These are phyloP conservation scores for Naganishia onofrii DNA, from an alignment of 768 basidiomycete species.

Conservation along the genomic window DNA sequence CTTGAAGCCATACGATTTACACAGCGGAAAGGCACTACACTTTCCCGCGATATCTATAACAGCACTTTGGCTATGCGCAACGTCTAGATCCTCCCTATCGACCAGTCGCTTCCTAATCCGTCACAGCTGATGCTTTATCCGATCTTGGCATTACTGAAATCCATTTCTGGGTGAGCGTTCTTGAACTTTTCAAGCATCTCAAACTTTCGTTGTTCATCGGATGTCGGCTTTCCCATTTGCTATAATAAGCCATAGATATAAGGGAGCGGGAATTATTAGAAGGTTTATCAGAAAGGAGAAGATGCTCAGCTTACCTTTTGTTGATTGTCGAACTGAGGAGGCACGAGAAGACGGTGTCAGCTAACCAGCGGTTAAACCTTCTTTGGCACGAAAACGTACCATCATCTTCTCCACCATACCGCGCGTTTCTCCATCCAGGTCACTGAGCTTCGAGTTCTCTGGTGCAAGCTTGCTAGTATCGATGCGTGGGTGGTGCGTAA, in stretches of 20 bases:
- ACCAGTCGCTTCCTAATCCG: not conserved
- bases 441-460: slow-evolving; percentile 89
- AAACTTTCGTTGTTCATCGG: slow-evolving; percentile 87
- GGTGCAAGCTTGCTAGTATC: slow-evolving; percentile 95
- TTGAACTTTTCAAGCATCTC: slow-evolving; percentile 59
- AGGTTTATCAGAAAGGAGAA: not conserved
- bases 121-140: not conserved
- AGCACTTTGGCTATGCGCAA: not conserved
- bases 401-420: slow-evolving; percentile 99
- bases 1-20: too few species aligned
- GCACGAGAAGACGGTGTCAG: not conserved
- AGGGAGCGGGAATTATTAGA: not conserved
- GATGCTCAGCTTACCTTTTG: slow-evolving; percentile 49
- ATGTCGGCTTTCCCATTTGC: slow-evolving; percentile 95
- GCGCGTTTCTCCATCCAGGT: slow-evolving; percentile 93
- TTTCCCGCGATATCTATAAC: too few species aligned
- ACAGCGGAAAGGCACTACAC: too few species aligned
- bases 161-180: slow-evolving; percentile 23
- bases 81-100: not conserved
- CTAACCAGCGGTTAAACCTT: not conserved
- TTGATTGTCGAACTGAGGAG: slow-evolving; percentile 53
- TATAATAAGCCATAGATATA: slow-evolving; percentile 44
- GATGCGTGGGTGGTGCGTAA: slow-evolving; percentile 93
- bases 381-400: slow-evolving; percentile 59
- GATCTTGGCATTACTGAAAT: slow-evolving; percentile 51